A percentile compares a stretch with the other conserved stretches of the same genome.
Conservation (phyloP, 2,329 filamentous ascomycete genomes). For the Helicocarpus griseus region DNA sequence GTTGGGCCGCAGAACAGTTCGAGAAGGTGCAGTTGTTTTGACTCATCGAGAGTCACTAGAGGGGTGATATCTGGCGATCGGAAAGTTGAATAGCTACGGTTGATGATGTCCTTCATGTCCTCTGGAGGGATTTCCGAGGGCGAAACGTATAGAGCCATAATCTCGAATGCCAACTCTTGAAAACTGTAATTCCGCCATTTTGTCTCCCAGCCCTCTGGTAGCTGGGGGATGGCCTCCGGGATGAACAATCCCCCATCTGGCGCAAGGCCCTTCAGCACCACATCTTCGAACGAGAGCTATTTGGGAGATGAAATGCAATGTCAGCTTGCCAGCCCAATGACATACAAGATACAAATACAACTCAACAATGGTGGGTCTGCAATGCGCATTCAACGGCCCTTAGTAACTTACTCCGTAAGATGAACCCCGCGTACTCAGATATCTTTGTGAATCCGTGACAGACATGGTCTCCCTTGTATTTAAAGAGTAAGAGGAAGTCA, state of each 20-base stretch:
- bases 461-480: conserved; percentile 6
- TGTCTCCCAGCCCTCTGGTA: conserved; percentile 54
- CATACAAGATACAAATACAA: neutral
- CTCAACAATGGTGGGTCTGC: neutral
- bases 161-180: conserved; percentile 69
- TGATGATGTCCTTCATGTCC: conserved; percentile 75
- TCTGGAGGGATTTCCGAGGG: conserved; percentile 66
- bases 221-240: conserved; percentile 65
- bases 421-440: conserved; percentile 54
- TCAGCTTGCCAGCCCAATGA: neutral
- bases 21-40: conserved; percentile 68
- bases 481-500: neutral
- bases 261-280: conserved; percentile 80
- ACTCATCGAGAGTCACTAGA: conserved; percentile 61
- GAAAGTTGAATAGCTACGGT: conserved; percentile 82
- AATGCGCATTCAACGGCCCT: neutral
- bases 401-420: conserved; percentile 48
- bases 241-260: conserved; percentile 83
- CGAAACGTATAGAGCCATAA: conserved; percentile 51
- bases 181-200: conserved; percentile 71
- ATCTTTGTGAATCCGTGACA: conserved; percentile 42
- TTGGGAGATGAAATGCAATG: conserved; percentile 2
- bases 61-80: conserved; percentile 69
- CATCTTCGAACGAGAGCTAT: conserved; percentile 72
- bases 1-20: conserved; percentile 96